Conservation (phyloP, 2,329 filamentous ascomycete genomes). For the Mycosphaerella arachidis region DNA sequence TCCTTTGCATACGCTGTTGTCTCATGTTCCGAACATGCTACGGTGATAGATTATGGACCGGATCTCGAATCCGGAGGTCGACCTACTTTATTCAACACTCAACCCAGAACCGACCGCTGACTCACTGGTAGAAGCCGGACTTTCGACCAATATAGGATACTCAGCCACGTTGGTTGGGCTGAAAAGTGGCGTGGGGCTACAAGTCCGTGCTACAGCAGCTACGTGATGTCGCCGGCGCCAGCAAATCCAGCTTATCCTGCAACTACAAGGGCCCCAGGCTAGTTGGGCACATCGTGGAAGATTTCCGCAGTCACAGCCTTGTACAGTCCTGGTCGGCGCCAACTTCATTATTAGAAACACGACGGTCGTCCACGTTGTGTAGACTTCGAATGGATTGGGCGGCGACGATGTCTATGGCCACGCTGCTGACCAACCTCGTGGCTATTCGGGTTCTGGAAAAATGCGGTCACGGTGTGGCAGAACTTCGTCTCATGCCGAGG, state of each 20-base stretch:
- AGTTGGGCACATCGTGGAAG: conserved; percentile 32
- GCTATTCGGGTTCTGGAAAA: conserved; percentile 3
- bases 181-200: background rate
- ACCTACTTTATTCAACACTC: background rate
- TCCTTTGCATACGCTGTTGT: background rate
- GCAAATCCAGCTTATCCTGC: conserved; percentile 24
- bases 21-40: background rate
- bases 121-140: background rate
- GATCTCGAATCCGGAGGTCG: background rate
- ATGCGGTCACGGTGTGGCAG: conserved; percentile 9
- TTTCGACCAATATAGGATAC: background rate
- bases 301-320: conserved; percentile 4
- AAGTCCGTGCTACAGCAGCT: conserved; percentile 22
- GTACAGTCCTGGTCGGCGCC: conserved; percentile 2
- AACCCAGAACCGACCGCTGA: background rate
- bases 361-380: conserved; percentile 1
- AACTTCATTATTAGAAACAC: conserved; percentile 8
- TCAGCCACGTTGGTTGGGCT: background rate
- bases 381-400: conserved; percentile 5
- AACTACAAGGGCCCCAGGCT: conserved; percentile 32
- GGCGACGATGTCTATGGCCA: conserved; percentile 2
- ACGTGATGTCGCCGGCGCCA: conserved; percentile 28
- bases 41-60: background rate
- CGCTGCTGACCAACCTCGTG: background rate
- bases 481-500: conserved; percentile 6